Evolutionary conservation across 1,284 basidiomycete species (phyloP).

Genomic region (Nidula niveotomentosa): DNA sequence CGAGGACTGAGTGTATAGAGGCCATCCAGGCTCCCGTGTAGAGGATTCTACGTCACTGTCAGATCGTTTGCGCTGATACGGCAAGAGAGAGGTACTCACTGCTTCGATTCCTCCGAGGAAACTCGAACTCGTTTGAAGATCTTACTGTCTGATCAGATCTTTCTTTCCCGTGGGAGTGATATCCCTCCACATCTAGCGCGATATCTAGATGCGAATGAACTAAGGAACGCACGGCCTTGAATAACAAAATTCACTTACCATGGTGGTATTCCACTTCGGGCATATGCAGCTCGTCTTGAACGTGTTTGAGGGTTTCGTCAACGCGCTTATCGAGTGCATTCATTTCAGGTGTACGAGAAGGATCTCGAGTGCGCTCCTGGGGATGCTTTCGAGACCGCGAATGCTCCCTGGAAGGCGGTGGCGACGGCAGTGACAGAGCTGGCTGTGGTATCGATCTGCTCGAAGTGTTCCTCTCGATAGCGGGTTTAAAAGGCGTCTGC

Average conservation of each 20-base stretch:
- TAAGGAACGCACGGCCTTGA: background rate
- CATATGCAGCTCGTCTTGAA: constrained; percentile 45
- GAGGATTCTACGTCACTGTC: background rate
- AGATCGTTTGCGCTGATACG: background rate
- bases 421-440: constrained; percentile 24
- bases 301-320: constrained; percentile 52
- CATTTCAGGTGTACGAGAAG: constrained; percentile 23
- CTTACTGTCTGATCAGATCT: constrained; percentile 33
- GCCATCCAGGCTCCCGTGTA: background rate
- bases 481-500: constrained; percentile 20
- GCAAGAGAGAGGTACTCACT: constrained; percentile 9
- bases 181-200: constrained; percentile 67
- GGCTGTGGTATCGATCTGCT: constrained; percentile 11
- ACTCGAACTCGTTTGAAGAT: constrained; percentile 16
- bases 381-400: constrained; percentile 5
- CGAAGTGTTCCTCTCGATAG: constrained; percentile 19
- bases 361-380: constrained; percentile 6
- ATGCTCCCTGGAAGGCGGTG: constrained; percentile 27
- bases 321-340: constrained; percentile 42
- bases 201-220: constrained; percentile 39
- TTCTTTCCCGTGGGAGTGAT: constrained; percentile 53
- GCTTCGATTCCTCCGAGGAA: constrained; percentile 8
- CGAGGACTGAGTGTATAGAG: too few relatives aligned
- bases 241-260: constrained; percentile 38
- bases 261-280: constrained; percentile 71